Conservation (phyloP, 768 basidiomycete species). For the Mrakia hoshinonis region DNA sequence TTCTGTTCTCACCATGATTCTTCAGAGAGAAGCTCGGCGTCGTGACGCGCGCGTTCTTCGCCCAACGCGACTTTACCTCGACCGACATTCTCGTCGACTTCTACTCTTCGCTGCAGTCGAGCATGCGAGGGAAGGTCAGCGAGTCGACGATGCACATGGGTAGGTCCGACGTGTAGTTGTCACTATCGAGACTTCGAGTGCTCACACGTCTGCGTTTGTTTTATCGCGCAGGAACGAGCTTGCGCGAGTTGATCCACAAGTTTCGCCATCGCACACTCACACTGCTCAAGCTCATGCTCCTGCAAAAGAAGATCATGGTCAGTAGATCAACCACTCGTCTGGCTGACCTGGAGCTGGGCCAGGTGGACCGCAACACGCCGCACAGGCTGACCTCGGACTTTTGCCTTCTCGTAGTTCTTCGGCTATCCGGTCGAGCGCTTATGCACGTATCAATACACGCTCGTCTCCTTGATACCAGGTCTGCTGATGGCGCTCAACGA, state of each 20-base stretch:
- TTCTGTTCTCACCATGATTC: background rate
- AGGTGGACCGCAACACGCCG: no score
- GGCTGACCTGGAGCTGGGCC: no score
- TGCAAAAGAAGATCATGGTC: slow-evolving; percentile 96
- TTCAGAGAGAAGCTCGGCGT: slow-evolving; percentile 82
- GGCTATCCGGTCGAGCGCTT: slow-evolving; percentile 92
- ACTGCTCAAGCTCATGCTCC: slow-evolving; percentile 87
- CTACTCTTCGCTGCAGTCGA: slow-evolving; percentile 61
- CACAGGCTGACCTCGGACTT: no score
- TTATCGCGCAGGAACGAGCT: slow-evolving; percentile 51
- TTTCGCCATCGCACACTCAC: slow-evolving; percentile 86
- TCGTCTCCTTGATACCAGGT: slow-evolving; percentile 52
- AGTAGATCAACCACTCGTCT: no score
- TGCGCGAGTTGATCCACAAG: slow-evolving; percentile 82
- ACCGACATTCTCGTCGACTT: slow-evolving; percentile 85
- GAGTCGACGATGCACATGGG: slow-evolving; percentile 95
- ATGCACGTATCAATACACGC: slow-evolving; percentile 94
- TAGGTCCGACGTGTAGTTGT: no score
- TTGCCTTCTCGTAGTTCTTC: no score
- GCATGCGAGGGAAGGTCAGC: slow-evolving; percentile 68
- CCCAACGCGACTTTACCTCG: slow-evolving; percentile 82
- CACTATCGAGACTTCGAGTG: no score
- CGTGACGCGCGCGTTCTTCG: slow-evolving; percentile 82
- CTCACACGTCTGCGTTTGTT: no score
- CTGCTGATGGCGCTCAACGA: slow-evolving; percentile 83